Evolutionary conservation across 805 yeast genomes (phyloP).

Genomic region (Maudiozyma pseudohumilis): DNA sequence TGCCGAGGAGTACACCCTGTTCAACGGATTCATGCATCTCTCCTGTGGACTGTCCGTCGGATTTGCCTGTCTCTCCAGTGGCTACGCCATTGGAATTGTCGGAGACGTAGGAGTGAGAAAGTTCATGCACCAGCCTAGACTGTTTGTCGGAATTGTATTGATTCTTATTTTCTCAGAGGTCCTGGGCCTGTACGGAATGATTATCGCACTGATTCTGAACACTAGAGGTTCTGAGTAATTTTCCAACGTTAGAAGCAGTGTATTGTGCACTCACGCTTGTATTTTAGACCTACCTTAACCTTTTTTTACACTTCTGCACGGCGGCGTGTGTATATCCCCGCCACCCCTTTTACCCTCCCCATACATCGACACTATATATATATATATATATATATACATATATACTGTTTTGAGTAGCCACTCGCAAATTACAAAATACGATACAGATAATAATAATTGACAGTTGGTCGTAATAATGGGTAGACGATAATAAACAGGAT

Average conservation of each 20-base stretch:
- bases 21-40: slow-evolving; percentile 96
- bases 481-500: too few species aligned
- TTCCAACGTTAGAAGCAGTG: background rate
- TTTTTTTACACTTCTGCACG: background rate
- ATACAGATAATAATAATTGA: too few species aligned
- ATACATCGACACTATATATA: background rate
- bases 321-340: background rate
- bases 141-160: slow-evolving; percentile 83
- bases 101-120: slow-evolving; percentile 91
- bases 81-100: slow-evolving; percentile 91
- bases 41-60: slow-evolving; percentile 96
- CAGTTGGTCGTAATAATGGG: too few species aligned
- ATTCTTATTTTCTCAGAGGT: slow-evolving; percentile 88
- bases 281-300: background rate
- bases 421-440: too few species aligned
- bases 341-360: background rate
- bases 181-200: slow-evolving; percentile 86
- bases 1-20: slow-evolving; percentile 66
- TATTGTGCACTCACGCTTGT: background rate
- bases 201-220: slow-evolving; percentile 83
- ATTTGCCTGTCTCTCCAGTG: slow-evolving; percentile 90
- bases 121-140: slow-evolving; percentile 76
- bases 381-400: too few species aligned
- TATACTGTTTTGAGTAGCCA: too few species aligned
- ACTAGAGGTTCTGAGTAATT: slow-evolving; percentile 63